Conservation (phyloP, 2,329 filamentous ascomycete genomes). For the Monilinia polystroma region DNA sequence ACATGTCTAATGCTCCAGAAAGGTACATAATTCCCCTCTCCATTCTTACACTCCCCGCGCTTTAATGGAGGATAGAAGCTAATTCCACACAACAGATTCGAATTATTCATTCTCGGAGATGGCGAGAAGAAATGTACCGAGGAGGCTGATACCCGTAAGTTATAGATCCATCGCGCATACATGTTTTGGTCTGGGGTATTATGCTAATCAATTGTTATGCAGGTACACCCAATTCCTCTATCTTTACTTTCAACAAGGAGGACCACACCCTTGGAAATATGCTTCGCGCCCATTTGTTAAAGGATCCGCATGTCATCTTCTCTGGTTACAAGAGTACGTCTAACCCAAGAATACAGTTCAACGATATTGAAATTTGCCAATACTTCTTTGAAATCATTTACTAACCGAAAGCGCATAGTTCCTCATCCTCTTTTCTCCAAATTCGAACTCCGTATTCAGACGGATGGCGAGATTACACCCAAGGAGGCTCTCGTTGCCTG, state of each 20-base stretch:
- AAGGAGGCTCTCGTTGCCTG: conserved; percentile 81
- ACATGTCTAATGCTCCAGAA: conserved; percentile 24
- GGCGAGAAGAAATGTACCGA: conserved; percentile 93
- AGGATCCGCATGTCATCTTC: conserved; percentile 81
- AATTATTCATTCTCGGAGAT: conserved; percentile 83
- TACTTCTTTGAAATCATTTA: background rate
- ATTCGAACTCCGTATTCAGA: conserved; percentile 81
- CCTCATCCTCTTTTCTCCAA: conserved; percentile 47
- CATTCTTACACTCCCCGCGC: background rate
- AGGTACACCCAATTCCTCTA: conserved; percentile 92
- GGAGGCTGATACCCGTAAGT: conserved; percentile 82
- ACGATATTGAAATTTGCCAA: background rate
- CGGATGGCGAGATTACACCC: conserved; percentile 83
- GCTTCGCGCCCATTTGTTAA: conserved; percentile 79
- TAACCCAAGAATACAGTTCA: conserved; percentile 37
- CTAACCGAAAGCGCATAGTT: conserved; percentile 30
- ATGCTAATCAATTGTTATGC: conserved; percentile 17
- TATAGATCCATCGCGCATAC: background rate
- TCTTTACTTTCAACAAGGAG: conserved; percentile 95
- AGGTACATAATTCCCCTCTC: conserved; percentile 6
- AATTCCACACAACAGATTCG: conserved; percentile 62
- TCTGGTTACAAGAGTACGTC: conserved; percentile 81
- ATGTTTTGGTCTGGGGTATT: background rate
- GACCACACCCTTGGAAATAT: conserved; percentile 95
- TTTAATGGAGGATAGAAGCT: background rate